Evolutionary conservation across 1,139 yeast species (phyloP).

Genomic region (Lodderomyces pseudojiufengensis): DNA sequence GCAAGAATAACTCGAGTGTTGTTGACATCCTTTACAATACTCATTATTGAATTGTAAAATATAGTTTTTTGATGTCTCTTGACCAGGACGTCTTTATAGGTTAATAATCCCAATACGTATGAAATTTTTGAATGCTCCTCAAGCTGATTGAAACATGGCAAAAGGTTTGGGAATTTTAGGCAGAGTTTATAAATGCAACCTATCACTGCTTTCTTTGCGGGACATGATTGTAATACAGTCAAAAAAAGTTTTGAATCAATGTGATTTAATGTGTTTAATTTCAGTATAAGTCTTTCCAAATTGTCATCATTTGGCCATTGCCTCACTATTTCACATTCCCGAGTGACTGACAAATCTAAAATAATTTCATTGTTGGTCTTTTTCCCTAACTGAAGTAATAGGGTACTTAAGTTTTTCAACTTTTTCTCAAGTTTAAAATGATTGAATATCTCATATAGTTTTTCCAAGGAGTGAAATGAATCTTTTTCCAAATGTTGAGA

Average conservation of each 20-base stretch:
- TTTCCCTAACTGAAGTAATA: constrained; percentile 20
- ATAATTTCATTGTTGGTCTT: constrained; percentile 7
- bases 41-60: too few relatives aligned
- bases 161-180: too few relatives aligned
- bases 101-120: too few relatives aligned
- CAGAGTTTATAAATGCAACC: too few relatives aligned
- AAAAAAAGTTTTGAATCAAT: constrained; percentile 5
- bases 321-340: constrained; percentile 20
- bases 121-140: too few relatives aligned
- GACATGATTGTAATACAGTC: too few relatives aligned
- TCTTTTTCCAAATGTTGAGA: constrained; percentile 10
- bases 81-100: too few relatives aligned
- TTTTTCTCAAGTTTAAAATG: constrained; percentile 25
- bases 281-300: constrained; percentile 14
- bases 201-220: too few relatives aligned
- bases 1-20: too few relatives aligned
- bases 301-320: constrained; percentile 12
- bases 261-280: constrained; percentile 18
- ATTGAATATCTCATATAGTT: constrained; percentile 14
- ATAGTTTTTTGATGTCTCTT: too few relatives aligned
- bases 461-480: constrained; percentile 8
- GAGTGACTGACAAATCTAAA: constrained; percentile 18
- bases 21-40: too few relatives aligned
- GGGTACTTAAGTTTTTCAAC: constrained; percentile 27
- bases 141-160: too few relatives aligned